These are phyloP conservation scores for Suillus subaureus DNA, from an alignment of 768 basidiomycete species.

Conservation along the genomic window DNA sequence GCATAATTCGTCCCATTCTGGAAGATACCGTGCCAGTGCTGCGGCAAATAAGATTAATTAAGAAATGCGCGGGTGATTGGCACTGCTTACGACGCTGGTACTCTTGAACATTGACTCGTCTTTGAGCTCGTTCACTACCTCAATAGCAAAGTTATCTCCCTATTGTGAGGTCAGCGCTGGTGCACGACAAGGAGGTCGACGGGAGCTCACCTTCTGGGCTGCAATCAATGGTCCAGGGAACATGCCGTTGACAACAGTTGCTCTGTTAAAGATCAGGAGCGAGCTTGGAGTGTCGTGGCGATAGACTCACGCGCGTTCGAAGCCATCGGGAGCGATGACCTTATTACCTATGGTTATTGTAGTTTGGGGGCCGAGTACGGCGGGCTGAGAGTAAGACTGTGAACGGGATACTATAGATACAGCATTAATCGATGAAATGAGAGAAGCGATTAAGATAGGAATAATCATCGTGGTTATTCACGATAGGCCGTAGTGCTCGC, in stretches of 20 bases:
- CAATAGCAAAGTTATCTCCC: conserved; percentile 43
- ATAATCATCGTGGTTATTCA: conserved; percentile 16
- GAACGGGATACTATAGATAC: conserved; percentile 23
- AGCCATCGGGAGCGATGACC: conserved; percentile 50
- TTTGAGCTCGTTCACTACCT: conserved; percentile 46
- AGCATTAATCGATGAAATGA: conserved; percentile 15
- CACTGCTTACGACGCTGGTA: conserved; percentile 50
- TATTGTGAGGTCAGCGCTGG: conserved; percentile 19
- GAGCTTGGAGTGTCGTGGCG: background rate
- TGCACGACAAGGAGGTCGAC: background rate
- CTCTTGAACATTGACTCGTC: conserved; percentile 49
- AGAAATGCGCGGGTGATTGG: background rate
- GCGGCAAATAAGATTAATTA: background rate
- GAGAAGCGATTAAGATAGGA: conserved; percentile 11
- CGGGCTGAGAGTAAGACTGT: background rate
- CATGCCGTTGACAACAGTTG: conserved; percentile 43
- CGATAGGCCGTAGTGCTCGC: background rate
- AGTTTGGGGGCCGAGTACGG: conserved; percentile 20
- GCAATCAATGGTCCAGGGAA: conserved; percentile 49
- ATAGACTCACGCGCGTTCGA: conserved; percentile 36
- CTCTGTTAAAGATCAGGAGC: conserved; percentile 23
- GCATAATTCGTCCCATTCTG: conserved; percentile 45
- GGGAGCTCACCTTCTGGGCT: conserved; percentile 35
- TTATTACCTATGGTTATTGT: conserved; percentile 41
- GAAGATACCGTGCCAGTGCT: conserved; percentile 62